A percentile compares a stretch with the other conserved stretches of the same genome.
These are phyloP conservation scores for Phytophthora uliginosa DNA, from an alignment of 352 stramenopile species.

Conservation along the genomic window DNA sequence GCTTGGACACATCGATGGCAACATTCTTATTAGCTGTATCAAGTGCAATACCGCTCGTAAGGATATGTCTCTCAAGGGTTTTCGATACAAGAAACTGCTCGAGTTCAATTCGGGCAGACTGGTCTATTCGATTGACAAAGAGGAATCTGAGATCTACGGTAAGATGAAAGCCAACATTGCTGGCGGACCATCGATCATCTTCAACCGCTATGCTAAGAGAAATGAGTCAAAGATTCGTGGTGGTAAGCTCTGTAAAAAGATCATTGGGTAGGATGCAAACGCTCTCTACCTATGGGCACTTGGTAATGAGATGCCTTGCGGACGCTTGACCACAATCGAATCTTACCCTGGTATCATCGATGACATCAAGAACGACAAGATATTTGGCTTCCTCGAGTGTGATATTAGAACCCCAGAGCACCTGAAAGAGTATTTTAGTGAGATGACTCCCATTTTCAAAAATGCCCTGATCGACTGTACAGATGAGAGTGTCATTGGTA, in stretches of 20 bases:
- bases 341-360: not conserved
- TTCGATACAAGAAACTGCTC: constrained; percentile 33
- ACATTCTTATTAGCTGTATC: constrained; percentile 24
- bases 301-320: constrained; percentile 42
- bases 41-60: constrained; percentile 37
- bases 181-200: not conserved
- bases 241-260: constrained; percentile 17
- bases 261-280: constrained; percentile 28
- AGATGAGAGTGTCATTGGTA: constrained; percentile 2
- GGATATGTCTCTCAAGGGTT: constrained; percentile 30
- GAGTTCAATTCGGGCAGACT: constrained; percentile 19
- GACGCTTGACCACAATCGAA: constrained; percentile 11
- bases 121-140: constrained; percentile 8
- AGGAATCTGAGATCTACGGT: constrained; percentile 6
- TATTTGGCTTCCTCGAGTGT: not conserved
- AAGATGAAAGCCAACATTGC: constrained; percentile 17
- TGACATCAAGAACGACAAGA: constrained; percentile 23
- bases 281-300: not conserved
- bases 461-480: not conserved
- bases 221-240: constrained; percentile 14
- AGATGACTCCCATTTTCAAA: constrained; percentile 39
- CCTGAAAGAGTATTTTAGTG: not conserved
- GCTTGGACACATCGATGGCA: not conserved
- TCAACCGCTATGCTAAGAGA: constrained; percentile 11
- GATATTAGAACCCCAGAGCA: not conserved